Evolutionary conservation across 768 basidiomycete species (phyloP), one percentile per base, ranked within the genome.

Genomic region (Amyloporia xantha): DNA sequence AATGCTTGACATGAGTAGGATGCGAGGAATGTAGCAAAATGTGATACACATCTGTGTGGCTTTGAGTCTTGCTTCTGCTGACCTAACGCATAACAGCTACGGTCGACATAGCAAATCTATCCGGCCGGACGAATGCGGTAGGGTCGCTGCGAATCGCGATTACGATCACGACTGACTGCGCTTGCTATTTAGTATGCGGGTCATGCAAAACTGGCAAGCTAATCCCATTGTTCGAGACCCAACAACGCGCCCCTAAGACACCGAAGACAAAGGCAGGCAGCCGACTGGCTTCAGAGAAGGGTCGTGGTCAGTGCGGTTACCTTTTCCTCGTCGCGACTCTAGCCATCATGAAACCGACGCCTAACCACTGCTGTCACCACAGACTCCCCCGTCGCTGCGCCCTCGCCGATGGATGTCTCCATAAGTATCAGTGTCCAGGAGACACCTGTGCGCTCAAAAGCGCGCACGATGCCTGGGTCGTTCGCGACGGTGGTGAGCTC

Each of bases 101-200:
- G 86, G 86, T 13, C 77, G 86, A 26, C 79, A 81, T 57, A 82
- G 77, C 59, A 88, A 83, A 51, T 87, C 85, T 17, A 87, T 87
- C 54, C 70, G 72, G 12, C 74, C 82, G 12, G 75, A 80, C 26
- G 76, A 81, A 69, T 79, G 77, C 47, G 70, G 85, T 84, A 53
- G 53, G 80, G n/a, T n/a, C n/a, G n/a, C n/a, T n/a, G n/a, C n/a
- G n/a, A n/a, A n/a, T n/a, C n/a, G n/a, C n/a, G n/a, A n/a, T n/a
- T n/a, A n/a, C n/a, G n/a, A n/a, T n/a, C n/a, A n/a, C n/a, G n/a
- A n/a, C n/a, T n/a, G n/a, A n/a, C n/a, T n/a, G n/a, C n/a, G n/a
- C n/a, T n/a, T n/a, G n/a, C 3, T 23, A 21, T 21, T 20, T 46
- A 88, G 86, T 79, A 2, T 89, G 86, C 53, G 83, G 83, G 13